Conservation (phyloP, 345 rosid genomes). For the Eucalyptus albens region DNA sequence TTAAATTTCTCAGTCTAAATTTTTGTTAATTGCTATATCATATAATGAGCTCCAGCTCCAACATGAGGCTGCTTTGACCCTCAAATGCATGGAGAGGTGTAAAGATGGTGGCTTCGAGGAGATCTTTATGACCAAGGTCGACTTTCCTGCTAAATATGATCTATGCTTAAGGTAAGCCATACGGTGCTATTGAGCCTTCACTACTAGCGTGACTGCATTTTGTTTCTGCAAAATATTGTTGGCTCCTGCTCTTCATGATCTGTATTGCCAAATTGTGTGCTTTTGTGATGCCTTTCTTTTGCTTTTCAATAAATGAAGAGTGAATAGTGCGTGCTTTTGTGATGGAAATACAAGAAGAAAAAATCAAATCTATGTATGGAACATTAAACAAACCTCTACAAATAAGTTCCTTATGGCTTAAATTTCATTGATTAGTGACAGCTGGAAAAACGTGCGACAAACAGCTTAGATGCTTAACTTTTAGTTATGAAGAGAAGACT, state of each 20-base stretch:
- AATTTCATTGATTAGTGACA: background rate
- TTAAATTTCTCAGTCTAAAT: background rate
- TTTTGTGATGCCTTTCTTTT: background rate
- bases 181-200: background rate
- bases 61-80: slow-evolving; percentile 62
- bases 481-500: background rate
- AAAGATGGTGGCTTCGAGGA: slow-evolving; percentile 79
- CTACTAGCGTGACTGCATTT: background rate
- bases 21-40: background rate
- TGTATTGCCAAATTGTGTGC: background rate
- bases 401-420: background rate
- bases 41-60: slow-evolving; percentile 41
- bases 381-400: background rate
- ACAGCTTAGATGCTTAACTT: background rate
- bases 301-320: background rate
- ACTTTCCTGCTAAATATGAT: slow-evolving; percentile 75
- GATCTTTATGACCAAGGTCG: slow-evolving; percentile 58
- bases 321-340: background rate
- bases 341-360: background rate
- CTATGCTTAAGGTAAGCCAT: slow-evolving; percentile 47
- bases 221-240: background rate
- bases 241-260: background rate
- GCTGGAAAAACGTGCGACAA: background rate
- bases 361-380: background rate
- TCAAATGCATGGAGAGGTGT: slow-evolving; percentile 54